These are phyloP conservation scores for Austroboletus olivaceoglutinosus DNA, from an alignment of 1,284 basidiomycete genomes.

Conservation along the genomic window DNA sequence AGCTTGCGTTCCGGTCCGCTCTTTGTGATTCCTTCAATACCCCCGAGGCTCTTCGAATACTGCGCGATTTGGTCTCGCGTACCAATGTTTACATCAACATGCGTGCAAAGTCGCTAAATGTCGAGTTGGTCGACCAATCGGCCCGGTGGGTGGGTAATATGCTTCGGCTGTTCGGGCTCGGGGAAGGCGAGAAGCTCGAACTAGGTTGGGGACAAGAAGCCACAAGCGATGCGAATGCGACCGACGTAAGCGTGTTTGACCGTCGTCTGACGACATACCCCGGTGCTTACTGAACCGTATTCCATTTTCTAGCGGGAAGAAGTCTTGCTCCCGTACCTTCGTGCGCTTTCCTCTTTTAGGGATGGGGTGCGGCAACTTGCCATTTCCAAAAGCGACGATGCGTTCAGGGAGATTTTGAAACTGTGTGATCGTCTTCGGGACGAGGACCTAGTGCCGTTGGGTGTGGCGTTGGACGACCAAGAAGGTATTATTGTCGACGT, in stretches of 20 bases:
- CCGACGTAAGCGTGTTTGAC: constrained; percentile 53
- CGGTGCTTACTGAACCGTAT: not conserved
- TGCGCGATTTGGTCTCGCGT: constrained; percentile 84
- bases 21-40: constrained; percentile 99
- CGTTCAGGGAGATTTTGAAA: constrained; percentile 74
- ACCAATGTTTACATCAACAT: constrained; percentile 87
- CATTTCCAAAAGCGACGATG: constrained; percentile 65
- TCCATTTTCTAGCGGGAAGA: constrained; percentile 65
- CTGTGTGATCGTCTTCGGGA: constrained; percentile 92
- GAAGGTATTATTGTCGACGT: constrained; percentile 55
- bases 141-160: constrained; percentile 87
- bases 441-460: constrained; percentile 85
- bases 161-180: constrained; percentile 94
- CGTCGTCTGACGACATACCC: not conserved
- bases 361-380: constrained; percentile 86
- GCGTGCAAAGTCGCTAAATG: constrained; percentile 61
- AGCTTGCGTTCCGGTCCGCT: constrained; percentile 80
- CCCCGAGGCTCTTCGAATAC: constrained; percentile 72
- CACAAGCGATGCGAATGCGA: constrained; percentile 37
- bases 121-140: constrained; percentile 69
- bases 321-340: constrained; percentile 87
- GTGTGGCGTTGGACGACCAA: constrained; percentile 95
- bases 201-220: constrained; percentile 72
- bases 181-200: constrained; percentile 68
- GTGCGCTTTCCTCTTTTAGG: constrained; percentile 85